phyloP scores from a whole-genome alignment of 2,329 filamentous ascomycete species.

The Pezicula radicicola region DNA sequence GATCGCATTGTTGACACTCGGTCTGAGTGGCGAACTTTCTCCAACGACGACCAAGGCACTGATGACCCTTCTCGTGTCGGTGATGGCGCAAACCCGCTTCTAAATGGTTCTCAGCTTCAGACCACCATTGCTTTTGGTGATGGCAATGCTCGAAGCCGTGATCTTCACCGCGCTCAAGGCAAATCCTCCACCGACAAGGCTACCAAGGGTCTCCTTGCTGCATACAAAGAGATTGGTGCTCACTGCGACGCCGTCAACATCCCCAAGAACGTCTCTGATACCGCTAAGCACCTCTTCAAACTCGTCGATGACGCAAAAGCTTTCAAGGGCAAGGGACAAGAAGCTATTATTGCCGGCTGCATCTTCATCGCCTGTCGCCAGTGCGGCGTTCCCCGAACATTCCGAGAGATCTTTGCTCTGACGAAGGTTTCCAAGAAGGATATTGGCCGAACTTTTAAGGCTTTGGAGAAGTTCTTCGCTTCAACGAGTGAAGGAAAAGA shows the following conservation, averaged over 20 bases:
- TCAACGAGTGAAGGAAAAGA: slow-evolving; percentile 62
- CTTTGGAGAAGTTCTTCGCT: slow-evolving; percentile 82
- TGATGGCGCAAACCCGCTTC: slow-evolving; percentile 84
- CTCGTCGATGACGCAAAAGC: slow-evolving; percentile 87
- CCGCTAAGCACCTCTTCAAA: slow-evolving; percentile 94
- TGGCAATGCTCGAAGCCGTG: slow-evolving; percentile 64
- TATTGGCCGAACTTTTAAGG: slow-evolving; percentile 93
- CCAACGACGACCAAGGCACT: slow-evolving; percentile 94
- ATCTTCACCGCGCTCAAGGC: slow-evolving; percentile 81
- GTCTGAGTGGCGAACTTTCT: slow-evolving; percentile 98
- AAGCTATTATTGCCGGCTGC: slow-evolving; percentile 91
- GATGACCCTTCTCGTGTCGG: slow-evolving; percentile 98
- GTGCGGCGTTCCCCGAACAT: slow-evolving; percentile 81
- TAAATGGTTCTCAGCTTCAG: slow-evolving; percentile 86
- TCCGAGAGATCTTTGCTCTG: slow-evolving; percentile 89
- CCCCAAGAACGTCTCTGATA: slow-evolving; percentile 77
- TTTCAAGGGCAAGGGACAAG: slow-evolving; percentile 93
- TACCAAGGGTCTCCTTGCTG: slow-evolving; percentile 76
- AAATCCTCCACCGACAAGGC: slow-evolving; percentile 78
- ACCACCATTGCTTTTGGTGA: slow-evolving; percentile 86
- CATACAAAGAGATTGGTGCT: slow-evolving; percentile 83
- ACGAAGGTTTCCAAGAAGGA: slow-evolving; percentile 97
- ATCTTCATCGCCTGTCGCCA: slow-evolving; percentile 98
- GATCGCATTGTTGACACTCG: slow-evolving; percentile 92
- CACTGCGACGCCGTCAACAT: slow-evolving; percentile 85